Evolutionary conservation across 805 yeast species (phyloP), one percentile per base, ranked within the genome.

Genomic region (Candida rishiriensis): DNA sequence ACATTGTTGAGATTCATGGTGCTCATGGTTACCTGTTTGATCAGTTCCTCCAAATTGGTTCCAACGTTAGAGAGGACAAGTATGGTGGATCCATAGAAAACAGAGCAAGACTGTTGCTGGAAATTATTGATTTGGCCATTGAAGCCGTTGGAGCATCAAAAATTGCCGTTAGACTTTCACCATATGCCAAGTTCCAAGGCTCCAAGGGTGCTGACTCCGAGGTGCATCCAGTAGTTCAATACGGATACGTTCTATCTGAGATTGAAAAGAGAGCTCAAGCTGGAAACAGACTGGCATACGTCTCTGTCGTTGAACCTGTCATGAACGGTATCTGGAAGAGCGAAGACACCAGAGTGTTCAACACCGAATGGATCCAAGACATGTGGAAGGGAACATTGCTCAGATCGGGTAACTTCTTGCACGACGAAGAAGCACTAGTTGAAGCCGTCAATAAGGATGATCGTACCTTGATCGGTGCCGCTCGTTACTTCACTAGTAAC

Each of bases 101-200:
- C 53, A 60, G 74, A 44, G 61, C 69, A n/a, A 61, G 70, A 40
- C 59, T 72, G 34, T 42, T 60, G 1, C 56, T 72, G 29, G 81
- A 76, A 51, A 67, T 79, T 15, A 65, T 80, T 16, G 83, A 78
- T 51, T 71, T 72, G 9, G 47, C 77, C 16, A 62, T 65, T 29
- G 75, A 61, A 8, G 77, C 74, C 3, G 60, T 80, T 44, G 87
- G 86, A 40, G 70, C 75, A 15, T 69, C 70, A 7, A 69, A 64
- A 41, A 61, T 72, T 30, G 79, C 73, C 39, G 54, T 78, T 41
- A 68, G 85, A 55, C 53, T 75, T 18, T 71, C 79, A 12, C 79
- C 80, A 17, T 66, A 61, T 53, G 67, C 74, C 48, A 41, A 49
- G n/a, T 64, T 61, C 47, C 71, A 74, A 45, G 70, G 63, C 16